Evolutionary conservation across 2,329 filamentous ascomycete species (phyloP), one percentile per base, ranked within the genome.

Genomic region (Colletotrichum sansevieriae): DNA sequence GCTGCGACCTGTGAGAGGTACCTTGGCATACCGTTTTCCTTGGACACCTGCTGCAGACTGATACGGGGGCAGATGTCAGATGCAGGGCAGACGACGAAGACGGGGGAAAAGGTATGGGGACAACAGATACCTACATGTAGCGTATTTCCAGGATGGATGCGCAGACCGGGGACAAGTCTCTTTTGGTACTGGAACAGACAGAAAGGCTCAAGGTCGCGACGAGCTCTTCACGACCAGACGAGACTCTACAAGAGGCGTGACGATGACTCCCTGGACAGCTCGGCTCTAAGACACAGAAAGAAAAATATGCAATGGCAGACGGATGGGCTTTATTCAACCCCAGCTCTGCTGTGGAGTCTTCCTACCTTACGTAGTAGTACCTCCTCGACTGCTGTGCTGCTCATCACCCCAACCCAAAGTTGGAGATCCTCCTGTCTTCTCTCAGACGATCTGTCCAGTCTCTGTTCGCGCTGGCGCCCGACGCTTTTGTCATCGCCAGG

Each of bases 381-480:
- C 61, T 65, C 55, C 47, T 37, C 33, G 61, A 68, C 65, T 22
- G 60, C 33, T 33, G 20, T 44, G 29, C 65, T 56, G 49, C 55
- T 65, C 55, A 65, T 60, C 66, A 61, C 66, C 39, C 33, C 52
- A 63, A 58, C 29, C 41, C 62, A 52, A 58, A 47, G 25, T 68
- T 65, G 41, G 35, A 60, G 33, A 60, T 68, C 41, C 51, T 65
- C 46, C 60, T 54, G 65, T 52, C 22, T 57, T 6, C 65, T 22
- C 62, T 51, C 65, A 56, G 65, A 65, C 41, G 49, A 46, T 65
- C 49, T 58, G 49, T 56, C 62, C 56, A 56, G 65, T 68, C 61
- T 15, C 43, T n/a, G 33, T 65, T 12, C 18, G 58, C 44, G 46
- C 13, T 39, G 43, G 41, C 61, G 25, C 12, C 5, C 29, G 52